Percentiles rank a stretch among this genome's conserved stretches.
Evolutionary conservation across 805 yeast species (phyloP).

Genomic region (Ogataea nitratoaversa): DNA sequence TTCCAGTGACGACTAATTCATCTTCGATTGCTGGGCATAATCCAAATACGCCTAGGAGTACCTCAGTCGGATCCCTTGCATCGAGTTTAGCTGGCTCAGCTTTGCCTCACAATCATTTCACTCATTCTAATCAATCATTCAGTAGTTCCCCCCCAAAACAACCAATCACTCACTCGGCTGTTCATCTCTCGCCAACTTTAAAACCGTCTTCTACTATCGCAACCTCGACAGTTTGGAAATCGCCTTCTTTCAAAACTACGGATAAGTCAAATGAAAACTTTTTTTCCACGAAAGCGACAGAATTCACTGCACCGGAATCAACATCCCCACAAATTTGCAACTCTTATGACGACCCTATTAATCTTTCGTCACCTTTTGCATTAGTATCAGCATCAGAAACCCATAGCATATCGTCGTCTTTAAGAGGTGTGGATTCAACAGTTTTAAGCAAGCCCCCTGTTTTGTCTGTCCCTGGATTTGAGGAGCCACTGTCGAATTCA

Average conservation of each 20-base stretch:
- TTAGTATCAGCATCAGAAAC: slow-evolving; percentile 1
- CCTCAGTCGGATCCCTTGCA: not conserved
- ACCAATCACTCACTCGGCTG: not conserved
- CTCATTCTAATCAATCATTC: too few relatives aligned
- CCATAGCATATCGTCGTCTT: not conserved
- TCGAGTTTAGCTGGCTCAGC: too few relatives aligned
- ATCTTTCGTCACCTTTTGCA: not conserved
- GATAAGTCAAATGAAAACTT: too few relatives aligned
- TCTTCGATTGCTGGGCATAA: not conserved
- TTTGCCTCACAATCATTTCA: too few relatives aligned
- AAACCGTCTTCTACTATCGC: not conserved
- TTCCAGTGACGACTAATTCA: too few relatives aligned
- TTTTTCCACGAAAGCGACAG: too few relatives aligned
- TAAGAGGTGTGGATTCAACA: not conserved
- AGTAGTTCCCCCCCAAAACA: not conserved
- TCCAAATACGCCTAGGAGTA: not conserved
- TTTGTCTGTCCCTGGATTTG: slow-evolving; percentile 2
- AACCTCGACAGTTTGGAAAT: not conserved
- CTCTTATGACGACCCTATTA: not conserved
- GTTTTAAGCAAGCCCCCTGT: not conserved
- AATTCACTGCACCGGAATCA: too few relatives aligned
- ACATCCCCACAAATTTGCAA: too few relatives aligned
- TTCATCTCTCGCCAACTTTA: not conserved
- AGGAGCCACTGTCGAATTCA: slow-evolving; percentile 7
- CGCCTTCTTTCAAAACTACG: not conserved